Conservation (phyloP, 345 rosid species). For the Mangifera indica region DNA sequence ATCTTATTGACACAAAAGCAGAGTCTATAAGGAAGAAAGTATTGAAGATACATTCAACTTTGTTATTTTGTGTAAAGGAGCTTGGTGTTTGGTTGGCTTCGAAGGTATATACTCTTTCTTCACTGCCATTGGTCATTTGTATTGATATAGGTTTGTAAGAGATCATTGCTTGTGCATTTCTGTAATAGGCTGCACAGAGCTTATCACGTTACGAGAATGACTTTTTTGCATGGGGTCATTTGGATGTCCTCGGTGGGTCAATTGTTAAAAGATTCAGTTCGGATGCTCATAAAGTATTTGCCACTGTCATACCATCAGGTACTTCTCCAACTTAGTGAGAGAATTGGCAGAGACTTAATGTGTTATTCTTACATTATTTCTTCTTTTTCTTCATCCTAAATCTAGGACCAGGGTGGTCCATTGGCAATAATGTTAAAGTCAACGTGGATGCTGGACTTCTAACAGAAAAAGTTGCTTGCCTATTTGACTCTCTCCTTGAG, state of each 20-base stretch:
- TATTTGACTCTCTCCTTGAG: conserved; percentile 62
- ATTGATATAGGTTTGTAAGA: conserved; percentile 5
- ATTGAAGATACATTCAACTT: conserved; percentile 34
- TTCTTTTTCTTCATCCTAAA: conserved; percentile 8
- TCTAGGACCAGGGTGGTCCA: conserved; percentile 46
- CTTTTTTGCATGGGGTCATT: conserved; percentile 39
- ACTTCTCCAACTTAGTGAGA: conserved; percentile 23
- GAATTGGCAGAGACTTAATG: neutral
- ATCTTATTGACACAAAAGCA: conserved; percentile 33
- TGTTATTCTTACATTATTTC: conserved; percentile 10
- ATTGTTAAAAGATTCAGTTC: conserved; percentile 45
- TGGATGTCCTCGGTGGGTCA: conserved; percentile 37
- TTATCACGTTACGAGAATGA: conserved; percentile 47
- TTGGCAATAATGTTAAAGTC: conserved; percentile 27
- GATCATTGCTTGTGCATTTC: conserved; percentile 4
- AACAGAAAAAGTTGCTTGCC: conserved; percentile 54
- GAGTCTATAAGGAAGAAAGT: conserved; percentile 44
- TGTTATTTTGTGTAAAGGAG: conserved; percentile 61
- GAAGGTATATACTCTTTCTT: conserved; percentile 48
- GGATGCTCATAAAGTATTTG: conserved; percentile 47
- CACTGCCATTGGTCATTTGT: neutral
- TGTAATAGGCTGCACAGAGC: conserved; percentile 67
- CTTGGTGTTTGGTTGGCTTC: conserved; percentile 78
- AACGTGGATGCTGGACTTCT: conserved; percentile 50
- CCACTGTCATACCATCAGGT: conserved; percentile 53